Evolutionary conservation across 306 rosid species (phyloP).

Genomic region (Quercus berberidifolia): DNA sequence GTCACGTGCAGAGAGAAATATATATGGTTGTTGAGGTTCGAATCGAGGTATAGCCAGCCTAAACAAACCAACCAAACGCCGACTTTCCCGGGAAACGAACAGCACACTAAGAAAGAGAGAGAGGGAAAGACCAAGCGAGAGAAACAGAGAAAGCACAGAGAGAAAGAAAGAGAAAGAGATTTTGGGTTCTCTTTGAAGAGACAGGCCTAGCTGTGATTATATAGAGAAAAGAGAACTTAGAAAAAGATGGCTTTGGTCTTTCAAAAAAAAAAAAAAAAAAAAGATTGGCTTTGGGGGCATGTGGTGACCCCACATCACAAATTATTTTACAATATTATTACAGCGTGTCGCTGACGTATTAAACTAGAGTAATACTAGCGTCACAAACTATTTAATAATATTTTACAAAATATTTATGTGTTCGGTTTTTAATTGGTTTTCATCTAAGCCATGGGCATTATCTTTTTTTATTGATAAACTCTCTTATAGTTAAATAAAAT

Average conservation of each 20-base stretch:
- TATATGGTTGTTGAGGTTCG: not conserved
- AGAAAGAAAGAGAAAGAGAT: not conserved
- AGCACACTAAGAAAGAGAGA: not conserved
- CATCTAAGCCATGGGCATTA: accelerated
- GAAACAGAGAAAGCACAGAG: not conserved
- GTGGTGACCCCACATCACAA: constrained; percentile 27
- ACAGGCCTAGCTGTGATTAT: constrained; percentile 24
- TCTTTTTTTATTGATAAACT: no score
- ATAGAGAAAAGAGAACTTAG: constrained; percentile 27
- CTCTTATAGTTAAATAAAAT: accelerated
- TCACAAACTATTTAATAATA: no score
- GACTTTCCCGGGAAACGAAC: constrained; percentile 11
- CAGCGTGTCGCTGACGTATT: accelerated
- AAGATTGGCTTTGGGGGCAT: not conserved
- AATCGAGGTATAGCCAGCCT: not conserved
- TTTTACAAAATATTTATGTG: accelerated
- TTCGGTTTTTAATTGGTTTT: no score
- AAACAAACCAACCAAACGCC: not conserved
- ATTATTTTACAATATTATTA: no score
- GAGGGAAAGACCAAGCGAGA: not conserved
- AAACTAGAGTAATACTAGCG: accelerated
- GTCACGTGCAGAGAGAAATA: not conserved
- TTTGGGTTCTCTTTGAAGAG: constrained; percentile 32
- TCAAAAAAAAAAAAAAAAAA: no score
- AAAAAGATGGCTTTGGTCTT: not conserved